Evolutionary conservation across 2,329 filamentous ascomycete species (phyloP).

Genomic region (Ceratocystis lukuohia): DNA sequence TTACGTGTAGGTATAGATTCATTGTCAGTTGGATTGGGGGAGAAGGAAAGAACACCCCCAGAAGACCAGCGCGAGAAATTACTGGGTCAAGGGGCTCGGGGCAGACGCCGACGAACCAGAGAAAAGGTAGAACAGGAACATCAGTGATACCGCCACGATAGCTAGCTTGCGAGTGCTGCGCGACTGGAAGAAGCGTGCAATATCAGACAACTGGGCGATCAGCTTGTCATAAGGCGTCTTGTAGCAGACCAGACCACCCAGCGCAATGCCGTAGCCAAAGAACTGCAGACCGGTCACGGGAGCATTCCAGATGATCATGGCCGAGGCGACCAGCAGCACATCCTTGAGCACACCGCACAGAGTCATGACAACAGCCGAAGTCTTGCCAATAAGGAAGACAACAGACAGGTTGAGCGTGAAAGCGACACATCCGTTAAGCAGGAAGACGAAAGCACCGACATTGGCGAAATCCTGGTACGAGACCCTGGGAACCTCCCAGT

Average conservation of each 20-base stretch:
- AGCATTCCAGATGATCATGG: slow-evolving; percentile 70
- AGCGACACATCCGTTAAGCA: slow-evolving; percentile 63
- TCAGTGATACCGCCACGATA: neutral
- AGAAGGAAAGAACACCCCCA: neutral
- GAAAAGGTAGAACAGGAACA: slow-evolving; percentile 15
- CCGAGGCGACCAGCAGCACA: slow-evolving; percentile 65
- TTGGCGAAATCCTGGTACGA: slow-evolving; percentile 56
- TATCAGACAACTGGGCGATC: slow-evolving; percentile 56
- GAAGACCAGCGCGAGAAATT: neutral
- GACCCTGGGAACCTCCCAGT: slow-evolving; percentile 60
- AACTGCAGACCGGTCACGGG: slow-evolving; percentile 62
- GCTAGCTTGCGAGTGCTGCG: slow-evolving; percentile 17
- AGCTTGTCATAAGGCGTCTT: slow-evolving; percentile 64
- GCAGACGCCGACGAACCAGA: slow-evolving; percentile 2
- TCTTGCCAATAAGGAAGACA: slow-evolving; percentile 79
- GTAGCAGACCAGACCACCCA: slow-evolving; percentile 66
- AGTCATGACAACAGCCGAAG: slow-evolving; percentile 72
- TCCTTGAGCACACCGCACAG: slow-evolving; percentile 82
- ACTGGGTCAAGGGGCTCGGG: neutral
- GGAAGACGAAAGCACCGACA: slow-evolving; percentile 58
- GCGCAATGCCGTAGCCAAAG: slow-evolving; percentile 71
- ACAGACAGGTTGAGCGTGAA: slow-evolving; percentile 77
- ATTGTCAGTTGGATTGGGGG: neutral
- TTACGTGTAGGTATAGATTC: neutral
- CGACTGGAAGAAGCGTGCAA: slow-evolving; percentile 37